phyloP scores from a whole-genome alignment of 2,329 filamentous ascomycete species.

The Rutstroemia sp. region DNA sequence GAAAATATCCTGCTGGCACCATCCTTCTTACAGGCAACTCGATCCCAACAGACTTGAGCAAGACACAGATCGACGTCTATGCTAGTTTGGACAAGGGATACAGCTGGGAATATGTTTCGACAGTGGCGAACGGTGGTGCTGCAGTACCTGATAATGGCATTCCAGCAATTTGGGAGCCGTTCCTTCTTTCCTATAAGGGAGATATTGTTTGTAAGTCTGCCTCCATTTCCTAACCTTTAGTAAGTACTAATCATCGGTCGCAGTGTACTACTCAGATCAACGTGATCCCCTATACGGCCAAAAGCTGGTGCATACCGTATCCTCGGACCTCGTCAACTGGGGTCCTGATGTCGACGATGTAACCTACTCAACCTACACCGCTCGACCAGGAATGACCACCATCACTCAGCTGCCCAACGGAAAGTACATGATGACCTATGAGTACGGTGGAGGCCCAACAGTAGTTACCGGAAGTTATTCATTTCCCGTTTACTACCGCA shows the following conservation, averaged over 20 bases:
- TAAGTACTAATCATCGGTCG: not conserved
- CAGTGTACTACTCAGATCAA: slow-evolving; percentile 64
- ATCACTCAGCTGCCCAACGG: slow-evolving; percentile 47
- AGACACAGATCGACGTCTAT: slow-evolving; percentile 64
- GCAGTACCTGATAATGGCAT: slow-evolving; percentile 51
- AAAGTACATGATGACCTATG: slow-evolving; percentile 57
- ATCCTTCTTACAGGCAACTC: slow-evolving; percentile 46
- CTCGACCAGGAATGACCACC: slow-evolving; percentile 62
- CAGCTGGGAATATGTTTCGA: slow-evolving; percentile 61
- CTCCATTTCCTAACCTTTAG: not conserved
- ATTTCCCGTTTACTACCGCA: slow-evolving; percentile 30
- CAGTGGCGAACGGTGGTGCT: slow-evolving; percentile 55
- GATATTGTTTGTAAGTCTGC: slow-evolving; percentile 39
- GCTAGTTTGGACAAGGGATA: slow-evolving; percentile 51
- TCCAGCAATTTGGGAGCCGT: slow-evolving; percentile 68
- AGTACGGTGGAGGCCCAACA: slow-evolving; percentile 32
- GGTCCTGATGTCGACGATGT: slow-evolving; percentile 53
- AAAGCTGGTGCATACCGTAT: slow-evolving; percentile 54
- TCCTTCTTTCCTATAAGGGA: slow-evolving; percentile 50
- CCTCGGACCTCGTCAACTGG: slow-evolving; percentile 53
- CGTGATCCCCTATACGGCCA: slow-evolving; percentile 59
- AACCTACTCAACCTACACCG: slow-evolving; percentile 52
- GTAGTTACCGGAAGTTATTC: slow-evolving; percentile 14
- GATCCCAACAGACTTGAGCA: slow-evolving; percentile 44
- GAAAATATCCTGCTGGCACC: slow-evolving; percentile 52